Base-by-base conservation (phyloP, 495 filamentous ascomycete species). In the Daldinia bambusicola region DNA sequence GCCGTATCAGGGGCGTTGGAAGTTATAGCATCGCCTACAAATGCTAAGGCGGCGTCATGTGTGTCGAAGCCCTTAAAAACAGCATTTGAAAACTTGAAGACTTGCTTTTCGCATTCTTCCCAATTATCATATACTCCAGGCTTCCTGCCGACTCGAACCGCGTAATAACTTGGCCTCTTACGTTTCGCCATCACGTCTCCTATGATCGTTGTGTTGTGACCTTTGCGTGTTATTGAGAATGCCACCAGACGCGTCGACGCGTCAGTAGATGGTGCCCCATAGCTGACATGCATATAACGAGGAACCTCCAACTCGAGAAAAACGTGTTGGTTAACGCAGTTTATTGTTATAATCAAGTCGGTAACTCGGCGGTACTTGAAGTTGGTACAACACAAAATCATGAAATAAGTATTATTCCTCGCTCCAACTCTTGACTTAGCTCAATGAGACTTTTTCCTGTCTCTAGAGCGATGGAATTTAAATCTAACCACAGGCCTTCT, bases 101-200 rank as follows among this genome's bases (percentile, higher is more conserved):
- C 66, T 16, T 75, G 73, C 20, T 59, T 30, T 51, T 66, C 66
- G n/a, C 70, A 73, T 43, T 63, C 45, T 3, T 62, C 43, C 74
- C 70, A 76, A 7, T 26, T 66, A 12, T 65, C n/a, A 37, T 74
- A 74, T 6, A 74, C 59, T 12, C 74, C 74, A 2, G 41, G 70
- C 55, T 59, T 45, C 32, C 70, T 69, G 10, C 74, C 74, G 31
- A 57, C 38, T n/a, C 63, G 74, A 13, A 74, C 74, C 4, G 52
- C 74, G 18, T 76, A 74, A 55, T 70, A 71, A 8, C 18, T 68
- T 40, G 67, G 20, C 26, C 50, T 67, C 36, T 60, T 64, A 13
- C 16, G 55, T 16, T 72, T 60, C 10, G 70, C 60, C 70, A 73
- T 75, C 10, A 55, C 14, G 51, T 66, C 31, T 14, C 50, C 41